Evolutionary conservation across 768 basidiomycete species (phyloP).

Genomic region (Lepiota subincarnata): DNA sequence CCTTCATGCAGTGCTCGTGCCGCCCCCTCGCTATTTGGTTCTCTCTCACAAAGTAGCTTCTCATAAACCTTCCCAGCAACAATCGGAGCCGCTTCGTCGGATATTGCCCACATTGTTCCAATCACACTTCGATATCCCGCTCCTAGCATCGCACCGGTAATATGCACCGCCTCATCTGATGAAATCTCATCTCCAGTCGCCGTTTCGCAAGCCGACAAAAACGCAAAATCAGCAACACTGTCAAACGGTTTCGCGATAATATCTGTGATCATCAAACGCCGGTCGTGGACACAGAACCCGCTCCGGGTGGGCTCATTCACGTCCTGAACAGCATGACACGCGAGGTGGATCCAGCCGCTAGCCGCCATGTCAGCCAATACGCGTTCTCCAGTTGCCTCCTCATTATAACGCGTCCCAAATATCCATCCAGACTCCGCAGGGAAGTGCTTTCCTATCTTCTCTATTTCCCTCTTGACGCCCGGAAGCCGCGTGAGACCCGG

Average conservation of each 20-base stretch:
- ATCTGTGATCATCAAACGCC: conserved; percentile 13
- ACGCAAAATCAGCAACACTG: conserved; percentile 25
- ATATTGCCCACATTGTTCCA: conserved; percentile 39
- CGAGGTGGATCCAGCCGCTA: conserved; percentile 26
- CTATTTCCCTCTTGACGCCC: conserved; percentile 8
- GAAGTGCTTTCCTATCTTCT: not conserved
- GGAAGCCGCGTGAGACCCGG: conserved; percentile 12
- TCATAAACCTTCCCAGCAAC: conserved; percentile 27
- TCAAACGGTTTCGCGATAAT: conserved; percentile 13
- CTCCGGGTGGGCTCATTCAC: conserved; percentile 19
- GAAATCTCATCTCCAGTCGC: conserved; percentile 22
- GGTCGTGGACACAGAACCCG: conserved; percentile 18
- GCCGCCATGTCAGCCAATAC: conserved; percentile 11
- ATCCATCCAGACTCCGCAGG: not conserved
- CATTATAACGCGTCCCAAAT: not conserved
- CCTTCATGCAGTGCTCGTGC: conserved; percentile 3
- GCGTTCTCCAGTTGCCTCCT: not conserved
- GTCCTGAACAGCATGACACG: conserved; percentile 29
- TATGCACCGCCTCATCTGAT: conserved; percentile 24
- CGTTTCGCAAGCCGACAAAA: conserved; percentile 39
- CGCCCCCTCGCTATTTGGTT: not conserved
- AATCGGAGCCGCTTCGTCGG: conserved; percentile 27
- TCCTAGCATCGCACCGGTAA: conserved; percentile 33
- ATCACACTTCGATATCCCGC: conserved; percentile 24
- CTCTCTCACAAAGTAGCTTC: not conserved